Evolutionary conservation across 225 moss, liverwort and hornwort genomes (phyloP).

Genomic region (Takakia lepidozioides): DNA sequence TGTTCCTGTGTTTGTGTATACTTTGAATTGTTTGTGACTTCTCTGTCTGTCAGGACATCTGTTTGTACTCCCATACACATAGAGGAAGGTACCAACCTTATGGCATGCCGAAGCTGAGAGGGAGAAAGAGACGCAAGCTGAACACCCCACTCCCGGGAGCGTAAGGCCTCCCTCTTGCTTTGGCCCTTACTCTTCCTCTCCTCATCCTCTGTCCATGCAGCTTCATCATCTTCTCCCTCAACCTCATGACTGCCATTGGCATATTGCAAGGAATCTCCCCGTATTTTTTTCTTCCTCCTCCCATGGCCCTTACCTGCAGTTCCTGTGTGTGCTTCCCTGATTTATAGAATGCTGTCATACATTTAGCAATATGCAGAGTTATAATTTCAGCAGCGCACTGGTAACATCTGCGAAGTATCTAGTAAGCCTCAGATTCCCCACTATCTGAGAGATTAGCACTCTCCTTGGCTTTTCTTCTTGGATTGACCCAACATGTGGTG

Average conservation of each 20-base stretch:
- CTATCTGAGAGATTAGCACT: no score
- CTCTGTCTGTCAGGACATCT: no score
- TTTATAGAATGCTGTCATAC: no score
- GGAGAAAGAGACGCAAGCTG: constrained; percentile 62
- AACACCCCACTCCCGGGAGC: constrained; percentile 61
- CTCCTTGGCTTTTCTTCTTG: no score
- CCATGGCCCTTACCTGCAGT: constrained; percentile 57
- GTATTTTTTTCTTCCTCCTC: constrained; percentile 41
- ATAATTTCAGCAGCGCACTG: no score
- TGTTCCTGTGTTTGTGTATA: no score
- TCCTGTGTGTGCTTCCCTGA: constrained; percentile 48
- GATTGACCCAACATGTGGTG: no score
- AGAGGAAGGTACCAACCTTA: constrained; percentile 35
- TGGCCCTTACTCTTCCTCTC: constrained; percentile 65
- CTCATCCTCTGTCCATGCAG: constrained; percentile 18
- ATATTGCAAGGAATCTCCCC: constrained; percentile 31
- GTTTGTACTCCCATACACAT: no score
- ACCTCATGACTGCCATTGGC: constrained; percentile 29
- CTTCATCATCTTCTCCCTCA: constrained; percentile 24
- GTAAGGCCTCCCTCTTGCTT: constrained; percentile 67
- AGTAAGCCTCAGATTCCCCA: no score
- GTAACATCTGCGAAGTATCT: no score
- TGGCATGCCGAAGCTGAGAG: constrained; percentile 69
- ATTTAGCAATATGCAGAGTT: no score
- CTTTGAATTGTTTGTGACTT: no score